Base-by-base conservation (phyloP, 352 stramenopile genomes). In the Pelagophyceae sp. region DNA sequence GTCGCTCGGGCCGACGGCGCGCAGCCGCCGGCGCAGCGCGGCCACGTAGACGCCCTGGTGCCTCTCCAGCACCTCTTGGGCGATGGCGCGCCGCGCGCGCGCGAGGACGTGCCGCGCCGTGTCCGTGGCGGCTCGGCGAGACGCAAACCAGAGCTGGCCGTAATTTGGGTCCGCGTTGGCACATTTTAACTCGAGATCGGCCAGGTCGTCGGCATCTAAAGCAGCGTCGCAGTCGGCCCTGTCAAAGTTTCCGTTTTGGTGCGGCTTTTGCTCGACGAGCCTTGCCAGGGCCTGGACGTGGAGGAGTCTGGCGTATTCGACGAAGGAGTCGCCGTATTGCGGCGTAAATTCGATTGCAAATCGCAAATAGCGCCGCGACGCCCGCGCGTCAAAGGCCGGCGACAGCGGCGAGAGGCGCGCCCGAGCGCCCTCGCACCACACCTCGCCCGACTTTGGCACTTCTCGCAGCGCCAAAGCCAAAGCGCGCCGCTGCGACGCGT, bases 271-370 rank as follows among this genome's bases (percentile, higher is more conserved):
- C 29, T 75, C 76, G 45, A 86, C 32, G 0, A 90, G 75, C 75
- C 82, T 88, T 81, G 85, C 54, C 2, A 63, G 54, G 54, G 54
- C 81, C 71, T 84, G 78, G 54, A 91, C 78, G 74, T 89, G 81
- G 63, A 87, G 76, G n/a, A 88, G 76, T 33, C 84, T 72, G 31
- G 90, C n/a, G 19, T 82, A 82, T 77, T 95, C 90, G 31, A 95
- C 83, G 80, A 95, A 95, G 67, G 84, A 89, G 78, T 95, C 91
- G 37, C 91, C 91, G 77, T 94, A 96, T 79, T 96, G 91, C 40
- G 91, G 91, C 20, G 91, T 96, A 81, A 96, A 96, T 78, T 89
- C 88, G 45, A 91, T 88, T 32, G 91, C 91, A 86, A 94, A 96
- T 50, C 82, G 84, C 23, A 96, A 81, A 77, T 93, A 90, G 32